Evolutionary conservation across 495 filamentous ascomycete species (phyloP).

Genomic region (Cladorrhinum samala): DNA sequence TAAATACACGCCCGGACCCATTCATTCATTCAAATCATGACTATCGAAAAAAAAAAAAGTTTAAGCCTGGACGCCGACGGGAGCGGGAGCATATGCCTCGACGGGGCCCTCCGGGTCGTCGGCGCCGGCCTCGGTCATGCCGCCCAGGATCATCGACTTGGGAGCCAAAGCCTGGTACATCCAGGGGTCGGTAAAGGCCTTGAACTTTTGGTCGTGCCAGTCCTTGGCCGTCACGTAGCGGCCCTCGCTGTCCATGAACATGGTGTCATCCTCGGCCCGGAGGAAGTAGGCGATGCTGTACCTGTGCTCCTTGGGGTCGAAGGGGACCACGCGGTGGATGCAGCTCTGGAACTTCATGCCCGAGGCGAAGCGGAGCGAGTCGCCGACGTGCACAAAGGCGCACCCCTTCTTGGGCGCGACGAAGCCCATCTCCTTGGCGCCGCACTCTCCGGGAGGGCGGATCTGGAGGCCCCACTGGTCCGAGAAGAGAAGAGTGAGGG

Average conservation of each 20-base stretch:
- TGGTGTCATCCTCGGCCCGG: constrained; percentile 46
- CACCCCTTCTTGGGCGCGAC: constrained; percentile 43
- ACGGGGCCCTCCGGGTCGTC: constrained; percentile 16
- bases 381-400: constrained; percentile 53
- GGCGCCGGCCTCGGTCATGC: constrained; percentile 40
- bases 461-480: constrained; percentile 55
- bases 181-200: constrained; percentile 44
- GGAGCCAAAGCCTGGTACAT: constrained; percentile 39
- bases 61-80: background rate
- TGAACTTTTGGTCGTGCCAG: constrained; percentile 56
- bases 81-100: background rate
- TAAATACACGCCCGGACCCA: background rate
- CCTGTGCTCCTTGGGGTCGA: constrained; percentile 42
- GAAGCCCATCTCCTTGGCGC: constrained; percentile 44
- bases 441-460: constrained; percentile 37
- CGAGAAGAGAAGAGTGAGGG: constrained; percentile 50
- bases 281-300: constrained; percentile 56
- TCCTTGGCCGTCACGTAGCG: constrained; percentile 41
- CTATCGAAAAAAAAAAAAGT: too few relatives aligned
- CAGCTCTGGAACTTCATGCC: constrained; percentile 46
- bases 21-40: background rate
- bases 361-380: constrained; percentile 48
- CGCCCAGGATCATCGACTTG: constrained; percentile 38
- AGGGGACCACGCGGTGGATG: constrained; percentile 52
- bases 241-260: constrained; percentile 47